These are phyloP conservation scores for Penicillium steckii DNA, from an alignment of 495 filamentous ascomycete genomes.

Conservation along the genomic window DNA sequence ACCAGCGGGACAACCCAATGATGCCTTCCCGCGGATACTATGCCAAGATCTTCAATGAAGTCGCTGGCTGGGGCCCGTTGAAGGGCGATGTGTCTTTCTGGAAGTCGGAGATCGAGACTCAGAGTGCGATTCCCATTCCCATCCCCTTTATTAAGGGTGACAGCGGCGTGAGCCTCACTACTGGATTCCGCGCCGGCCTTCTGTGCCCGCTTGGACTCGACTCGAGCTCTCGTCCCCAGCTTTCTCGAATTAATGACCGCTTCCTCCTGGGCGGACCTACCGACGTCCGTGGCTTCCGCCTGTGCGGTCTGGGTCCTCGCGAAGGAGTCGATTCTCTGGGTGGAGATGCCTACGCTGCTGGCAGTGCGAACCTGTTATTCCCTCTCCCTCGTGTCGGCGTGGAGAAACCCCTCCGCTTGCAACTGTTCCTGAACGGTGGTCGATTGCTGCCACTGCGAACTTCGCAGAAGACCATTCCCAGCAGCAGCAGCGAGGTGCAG, in stretches of 20 bases:
- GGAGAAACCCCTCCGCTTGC: slow-evolving; percentile 81
- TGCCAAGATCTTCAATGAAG: slow-evolving; percentile 69
- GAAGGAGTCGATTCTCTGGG: slow-evolving; percentile 84
- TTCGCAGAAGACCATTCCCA: slow-evolving; percentile 48
- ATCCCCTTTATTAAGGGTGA: slow-evolving; percentile 63
- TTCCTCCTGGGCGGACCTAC: slow-evolving; percentile 94
- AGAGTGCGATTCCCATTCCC: slow-evolving; percentile 68
- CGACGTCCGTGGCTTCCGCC: slow-evolving; percentile 89
- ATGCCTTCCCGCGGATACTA: slow-evolving; percentile 81
- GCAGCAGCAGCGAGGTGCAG: slow-evolving; percentile 53
- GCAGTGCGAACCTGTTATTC: slow-evolving; percentile 76
- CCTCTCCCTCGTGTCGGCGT: slow-evolving; percentile 77
- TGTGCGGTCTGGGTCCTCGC: slow-evolving; percentile 82
- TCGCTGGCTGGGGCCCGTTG: slow-evolving; percentile 83
- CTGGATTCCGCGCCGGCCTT: slow-evolving; percentile 62
- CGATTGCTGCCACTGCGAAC: slow-evolving; percentile 74
- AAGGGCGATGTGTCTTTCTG: slow-evolving; percentile 87
- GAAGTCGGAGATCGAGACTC: slow-evolving; percentile 81
- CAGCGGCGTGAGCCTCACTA: slow-evolving; percentile 71
- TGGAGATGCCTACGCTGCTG: slow-evolving; percentile 88
- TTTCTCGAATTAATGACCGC: slow-evolving; percentile 86
- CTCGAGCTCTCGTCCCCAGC: slow-evolving; percentile 47
- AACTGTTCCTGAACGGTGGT: slow-evolving; percentile 89
- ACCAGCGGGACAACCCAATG: slow-evolving; percentile 75
- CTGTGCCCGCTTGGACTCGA: slow-evolving; percentile 60